Conservation (phyloP, 2,329 filamentous ascomycete genomes). For the Verticillium tricorpus region DNA sequence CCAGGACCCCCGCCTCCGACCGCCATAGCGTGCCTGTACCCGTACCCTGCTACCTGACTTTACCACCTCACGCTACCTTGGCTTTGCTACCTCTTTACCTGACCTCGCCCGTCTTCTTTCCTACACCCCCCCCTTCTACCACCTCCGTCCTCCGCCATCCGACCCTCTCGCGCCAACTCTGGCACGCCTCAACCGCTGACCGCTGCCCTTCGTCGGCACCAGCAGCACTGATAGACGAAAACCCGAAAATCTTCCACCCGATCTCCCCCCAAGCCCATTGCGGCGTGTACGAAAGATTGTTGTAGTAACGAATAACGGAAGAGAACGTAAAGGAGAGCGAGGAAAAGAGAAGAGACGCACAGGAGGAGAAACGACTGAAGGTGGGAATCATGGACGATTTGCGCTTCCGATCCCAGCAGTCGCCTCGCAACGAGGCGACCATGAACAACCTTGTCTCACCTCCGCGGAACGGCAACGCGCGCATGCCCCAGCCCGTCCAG, state of each 20-base stretch:
- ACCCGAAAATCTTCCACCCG: not conserved
- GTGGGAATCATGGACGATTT: constrained; percentile 69
- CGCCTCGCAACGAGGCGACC: constrained; percentile 69
- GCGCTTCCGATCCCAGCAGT: constrained; percentile 73
- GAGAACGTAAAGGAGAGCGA: not conserved
- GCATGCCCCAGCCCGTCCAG: constrained; percentile 50
- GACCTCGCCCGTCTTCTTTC: not conserved
- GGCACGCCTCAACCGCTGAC: constrained; percentile 8
- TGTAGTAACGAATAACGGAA: constrained; percentile 22
- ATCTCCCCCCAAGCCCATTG: not conserved
- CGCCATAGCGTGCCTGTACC: not conserved
- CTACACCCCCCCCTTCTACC: not conserved
- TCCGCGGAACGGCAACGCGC: constrained; percentile 59
- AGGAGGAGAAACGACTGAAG: not conserved
- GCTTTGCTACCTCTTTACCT: not conserved
- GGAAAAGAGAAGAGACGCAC: not conserved
- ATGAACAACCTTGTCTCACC: constrained; percentile 73
- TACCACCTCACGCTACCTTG: not conserved
- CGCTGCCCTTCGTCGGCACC: constrained; percentile 11
- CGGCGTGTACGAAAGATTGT: constrained; percentile 35
- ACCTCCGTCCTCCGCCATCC: not conserved
- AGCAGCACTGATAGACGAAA: constrained; percentile 10
- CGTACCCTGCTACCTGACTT: not conserved
- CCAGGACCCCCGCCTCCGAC: not conserved
- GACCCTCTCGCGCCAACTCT: not conserved